Percentiles rank a stretch among this genome's conserved stretches.
Conservation (phyloP, 495 filamentous ascomycete genomes). For the Penicillium cosmopolitanum region DNA sequence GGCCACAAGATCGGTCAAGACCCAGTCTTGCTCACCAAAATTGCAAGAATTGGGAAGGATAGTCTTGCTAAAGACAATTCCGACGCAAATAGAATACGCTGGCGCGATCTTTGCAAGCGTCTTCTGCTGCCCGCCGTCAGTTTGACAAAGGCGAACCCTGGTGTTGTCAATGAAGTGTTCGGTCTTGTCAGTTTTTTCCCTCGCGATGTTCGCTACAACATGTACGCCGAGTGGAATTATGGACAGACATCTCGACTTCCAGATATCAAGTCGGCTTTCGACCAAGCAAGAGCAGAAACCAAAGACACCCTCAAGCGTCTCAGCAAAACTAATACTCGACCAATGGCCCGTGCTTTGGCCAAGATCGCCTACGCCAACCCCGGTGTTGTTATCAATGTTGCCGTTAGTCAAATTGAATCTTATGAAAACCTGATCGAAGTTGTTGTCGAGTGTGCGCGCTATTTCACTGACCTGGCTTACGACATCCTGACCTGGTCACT, state of each 20-base stretch:
- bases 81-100: constrained; percentile 66
- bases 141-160: constrained; percentile 78
- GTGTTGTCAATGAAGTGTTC: constrained; percentile 82
- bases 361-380: constrained; percentile 87
- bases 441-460: constrained; percentile 89
- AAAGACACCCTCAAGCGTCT: constrained; percentile 81
- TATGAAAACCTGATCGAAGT: constrained; percentile 93
- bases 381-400: constrained; percentile 86
- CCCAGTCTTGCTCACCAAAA: constrained; percentile 70
- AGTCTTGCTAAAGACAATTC: constrained; percentile 74
- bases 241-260: constrained; percentile 74
- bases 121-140: constrained; percentile 84
- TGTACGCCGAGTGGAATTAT: constrained; percentile 92
- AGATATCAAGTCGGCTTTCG: constrained; percentile 79
- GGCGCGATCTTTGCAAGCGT: constrained; percentile 79
- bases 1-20: constrained; percentile 90
- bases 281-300: constrained; percentile 73
- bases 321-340: constrained; percentile 78
- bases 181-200: constrained; percentile 78
- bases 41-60: constrained; percentile 78
- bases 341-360: constrained; percentile 82
- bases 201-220: constrained; percentile 74
- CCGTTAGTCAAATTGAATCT: constrained; percentile 82
- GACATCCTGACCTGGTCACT: constrained; percentile 90
- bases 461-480: constrained; percentile 89